Base-by-base conservation (phyloP, 371 early-diverging fungal genomes). In the Lichtheimia corymbifera region DNA sequence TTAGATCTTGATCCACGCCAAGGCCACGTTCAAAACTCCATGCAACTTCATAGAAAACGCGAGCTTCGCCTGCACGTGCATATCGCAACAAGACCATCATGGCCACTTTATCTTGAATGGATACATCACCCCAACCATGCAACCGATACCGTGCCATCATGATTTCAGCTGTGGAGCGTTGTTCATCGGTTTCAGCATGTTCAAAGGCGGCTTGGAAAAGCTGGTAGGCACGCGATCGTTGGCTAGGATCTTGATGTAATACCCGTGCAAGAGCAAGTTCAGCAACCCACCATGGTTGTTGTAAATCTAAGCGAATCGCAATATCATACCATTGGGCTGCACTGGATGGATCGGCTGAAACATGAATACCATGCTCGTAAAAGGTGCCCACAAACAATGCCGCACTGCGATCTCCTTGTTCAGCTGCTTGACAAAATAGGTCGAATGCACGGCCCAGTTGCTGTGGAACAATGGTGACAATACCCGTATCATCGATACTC, bases 11-110 rank as follows among this genome's bases (percentile, higher is more conserved):
- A 13, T 22, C 27, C 12, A 77, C 79, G 24, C 89, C 92, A 18
- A 82, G 74, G 14, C 93, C 95, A 54, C 85, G 81, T 61, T 88
- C 88, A 68, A 88, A 90, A 66, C 88, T 85, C 63, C 80, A 81
- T 40, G 88, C 93, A 5, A 93, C 70, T 53, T 83, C 76, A 76
- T 88, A 90, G 60, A 87, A 89, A 1, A 44, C 57, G 15, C 45
- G 45, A 43, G 57, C 45, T 12, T 56, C 20, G 7, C 57, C 57
- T 9, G 22, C 27, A 22, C 57, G 57, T 11, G 57, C 57, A 56
- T 50, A 78, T 58, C 17, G 24, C 45, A n/a, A 74, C 43, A 13
- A 73, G 50, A 2, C 64, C 50, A 7, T 53, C 58, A 17, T 45
- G 5, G 67, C 71, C 0, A 22, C 22, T 11, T 47, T 47, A n/a